These are phyloP conservation scores for Mrakia frigida DNA, from an alignment of 768 basidiomycete genomes.

Conservation along the genomic window DNA sequence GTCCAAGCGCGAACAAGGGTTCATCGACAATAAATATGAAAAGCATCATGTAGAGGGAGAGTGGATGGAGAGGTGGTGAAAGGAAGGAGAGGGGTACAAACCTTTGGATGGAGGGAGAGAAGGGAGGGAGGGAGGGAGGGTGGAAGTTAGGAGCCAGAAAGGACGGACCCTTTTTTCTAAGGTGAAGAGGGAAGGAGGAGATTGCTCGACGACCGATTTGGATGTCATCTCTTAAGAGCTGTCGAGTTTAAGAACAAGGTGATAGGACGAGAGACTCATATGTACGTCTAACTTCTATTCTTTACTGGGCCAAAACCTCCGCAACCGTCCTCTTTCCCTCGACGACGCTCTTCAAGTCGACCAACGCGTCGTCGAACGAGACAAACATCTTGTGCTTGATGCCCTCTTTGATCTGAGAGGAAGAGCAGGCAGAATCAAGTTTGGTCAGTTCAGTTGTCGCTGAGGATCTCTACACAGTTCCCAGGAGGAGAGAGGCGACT, in stretches of 20 bases:
- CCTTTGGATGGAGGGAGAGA: not conserved
- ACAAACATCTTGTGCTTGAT: slow-evolving; percentile 75
- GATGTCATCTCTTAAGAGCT: not conserved
- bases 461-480: too few relatives aligned
- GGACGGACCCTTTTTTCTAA: not conserved
- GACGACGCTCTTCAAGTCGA: slow-evolving; percentile 63
- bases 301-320: slow-evolving; percentile 46
- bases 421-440: not conserved
- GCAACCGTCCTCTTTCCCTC: slow-evolving; percentile 59
- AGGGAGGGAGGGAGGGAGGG: not conserved
- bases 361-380: slow-evolving; percentile 26
- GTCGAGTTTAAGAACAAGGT: too few relatives aligned
- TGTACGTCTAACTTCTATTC: not conserved
- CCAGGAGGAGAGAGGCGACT: too few relatives aligned
- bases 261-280: not conserved
- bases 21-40: slow-evolving; percentile 72
- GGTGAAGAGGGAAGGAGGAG: not conserved
- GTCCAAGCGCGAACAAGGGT: slow-evolving; percentile 31
- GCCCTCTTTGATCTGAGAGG: slow-evolving; percentile 49
- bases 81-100: not conserved
- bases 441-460: too few relatives aligned
- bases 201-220: too few relatives aligned
- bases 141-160: slow-evolving; percentile 3
- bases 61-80: not conserved
- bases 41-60: slow-evolving; percentile 40